Base-by-base conservation (phyloP, 257 asterid genomes). In the Paulownia fortunei region DNA sequence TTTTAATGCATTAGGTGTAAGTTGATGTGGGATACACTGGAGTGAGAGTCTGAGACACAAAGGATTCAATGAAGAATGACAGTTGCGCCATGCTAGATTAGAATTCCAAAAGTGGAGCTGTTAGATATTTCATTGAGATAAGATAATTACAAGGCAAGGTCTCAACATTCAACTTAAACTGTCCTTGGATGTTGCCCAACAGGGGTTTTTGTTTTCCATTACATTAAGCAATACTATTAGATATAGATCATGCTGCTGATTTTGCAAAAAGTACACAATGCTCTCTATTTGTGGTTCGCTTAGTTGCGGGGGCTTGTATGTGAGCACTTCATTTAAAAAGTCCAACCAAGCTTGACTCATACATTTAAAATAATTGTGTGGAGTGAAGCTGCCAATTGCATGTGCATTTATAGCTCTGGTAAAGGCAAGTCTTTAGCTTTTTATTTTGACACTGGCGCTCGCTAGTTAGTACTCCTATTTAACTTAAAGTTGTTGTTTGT, bases 11-110 rank as follows among this genome's bases (percentile, higher is more conserved):
- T 41, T 13, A n/a, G 74, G 74, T 51, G 46, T 55, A 15, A 66
- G 9, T 65, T 32, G 66, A 24, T 61, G 47, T 72, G 55, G 74
- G 41, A 34, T 60, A 21, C 62, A 61, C n/a, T 73, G 62, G 34
- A 18, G n/a, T 30, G n/a, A 19, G 32, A 51, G 55, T 21, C 63
- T 30, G 72, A 46, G 27, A 18, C 36, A 19, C 30, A 19, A 47
- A 62, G 44, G 19, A 61, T 72, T 72, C 1, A 30, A 27, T 12
- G 15, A 15, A 26, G 67, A 58, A n/a, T 60, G 37, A 46, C n/a
- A 24, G 60, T 60, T n/a, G 42, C 23, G 60, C 47, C 58, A 24
- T 34, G 47, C 80, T 19, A 44, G 46, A 51, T 64, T 26, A 63
- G 63, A 74, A 36, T 23, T 49, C 34, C 24, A 34, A 13, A 30